Evolutionary conservation across 495 filamentous ascomycete genomes (phyloP).

Genomic region (Penicillium riverlandense): DNA sequence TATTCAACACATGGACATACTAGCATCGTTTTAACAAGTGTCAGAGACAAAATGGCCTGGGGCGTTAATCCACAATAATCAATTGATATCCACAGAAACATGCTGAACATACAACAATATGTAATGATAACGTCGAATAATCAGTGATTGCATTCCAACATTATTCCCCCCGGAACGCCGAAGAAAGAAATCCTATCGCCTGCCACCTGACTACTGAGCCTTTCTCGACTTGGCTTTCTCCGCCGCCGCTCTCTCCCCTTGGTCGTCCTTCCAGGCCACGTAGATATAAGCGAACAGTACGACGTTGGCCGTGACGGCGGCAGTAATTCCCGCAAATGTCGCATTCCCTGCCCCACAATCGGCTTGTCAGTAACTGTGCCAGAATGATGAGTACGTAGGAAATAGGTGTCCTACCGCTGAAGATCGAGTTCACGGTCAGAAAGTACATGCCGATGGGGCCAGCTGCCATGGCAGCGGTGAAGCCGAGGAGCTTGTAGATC

Average conservation of each 20-base stretch:
- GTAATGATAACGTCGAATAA: too few species aligned
- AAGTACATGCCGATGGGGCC: constrained; percentile 85
- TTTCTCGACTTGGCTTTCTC: constrained; percentile 54
- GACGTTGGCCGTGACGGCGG: constrained; percentile 84
- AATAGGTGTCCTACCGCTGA: constrained; percentile 74
- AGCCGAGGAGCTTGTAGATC: constrained; percentile 81
- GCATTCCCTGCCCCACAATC: constrained; percentile 58
- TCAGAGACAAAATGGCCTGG: too few species aligned
- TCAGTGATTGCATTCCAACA: too few species aligned
- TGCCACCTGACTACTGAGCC: constrained; percentile 30
- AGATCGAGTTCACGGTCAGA: constrained; percentile 65
- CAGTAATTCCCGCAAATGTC: constrained; percentile 75
- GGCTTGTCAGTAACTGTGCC: background rate
- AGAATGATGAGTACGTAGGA: background rate
- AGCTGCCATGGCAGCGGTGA: constrained; percentile 85
- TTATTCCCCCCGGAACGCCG: constrained; percentile 1
- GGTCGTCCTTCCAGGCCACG: constrained; percentile 86
- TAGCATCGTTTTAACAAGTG: too few species aligned
- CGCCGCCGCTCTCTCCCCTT: constrained; percentile 53
- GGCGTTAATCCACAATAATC: too few species aligned
- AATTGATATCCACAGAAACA: too few species aligned
- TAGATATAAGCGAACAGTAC: constrained; percentile 87
- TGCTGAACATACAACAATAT: too few species aligned
- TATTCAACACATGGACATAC: too few species aligned
- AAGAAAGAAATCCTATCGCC: constrained; percentile 1